Evolutionary conservation across 306 rosid genomes (phyloP).

Genomic region (Acacia acuminata): DNA sequence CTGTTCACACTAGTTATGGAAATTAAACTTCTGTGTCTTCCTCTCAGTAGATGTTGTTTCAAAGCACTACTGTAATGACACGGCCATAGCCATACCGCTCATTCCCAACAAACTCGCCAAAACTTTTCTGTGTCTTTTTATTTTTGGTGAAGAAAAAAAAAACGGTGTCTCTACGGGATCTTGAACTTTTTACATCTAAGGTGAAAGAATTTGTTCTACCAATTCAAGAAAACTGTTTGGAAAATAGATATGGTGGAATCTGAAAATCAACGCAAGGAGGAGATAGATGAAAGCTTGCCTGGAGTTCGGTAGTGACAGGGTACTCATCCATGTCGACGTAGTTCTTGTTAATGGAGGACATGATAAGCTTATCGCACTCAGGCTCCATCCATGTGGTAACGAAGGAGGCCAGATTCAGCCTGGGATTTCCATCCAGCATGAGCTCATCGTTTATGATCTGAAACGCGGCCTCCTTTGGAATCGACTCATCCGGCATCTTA

Average conservation of each 20-base stretch:
- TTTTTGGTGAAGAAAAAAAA: neutral
- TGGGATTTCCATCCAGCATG: slow-evolving; percentile 50
- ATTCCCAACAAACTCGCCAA: too few relatives aligned
- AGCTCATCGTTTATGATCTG: slow-evolving; percentile 55
- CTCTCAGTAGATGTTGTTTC: too few relatives aligned
- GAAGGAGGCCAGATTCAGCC: slow-evolving; percentile 54
- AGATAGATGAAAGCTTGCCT: slow-evolving; percentile 36
- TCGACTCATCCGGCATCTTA: slow-evolving; percentile 43
- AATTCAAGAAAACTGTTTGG: neutral
- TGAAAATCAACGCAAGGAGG: neutral
- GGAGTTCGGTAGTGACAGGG: slow-evolving; percentile 92
- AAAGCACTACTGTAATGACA: too few relatives aligned
- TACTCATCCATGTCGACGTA: slow-evolving; percentile 95
- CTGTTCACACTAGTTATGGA: neutral
- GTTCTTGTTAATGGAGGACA: slow-evolving; percentile 81
- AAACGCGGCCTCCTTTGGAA: slow-evolving; percentile 57
- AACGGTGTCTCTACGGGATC: neutral
- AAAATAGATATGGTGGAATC: neutral
- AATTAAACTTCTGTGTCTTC: neutral
- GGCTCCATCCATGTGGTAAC: slow-evolving; percentile 71
- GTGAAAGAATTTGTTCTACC: neutral
- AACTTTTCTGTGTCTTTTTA: neutral
- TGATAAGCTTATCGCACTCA: slow-evolving; percentile 76
- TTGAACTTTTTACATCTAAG: neutral
- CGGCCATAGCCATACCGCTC: too few relatives aligned